These are phyloP conservation scores for Prinsepia uniflora DNA, from an alignment of 306 rosid genomes.

Conservation along the genomic window DNA sequence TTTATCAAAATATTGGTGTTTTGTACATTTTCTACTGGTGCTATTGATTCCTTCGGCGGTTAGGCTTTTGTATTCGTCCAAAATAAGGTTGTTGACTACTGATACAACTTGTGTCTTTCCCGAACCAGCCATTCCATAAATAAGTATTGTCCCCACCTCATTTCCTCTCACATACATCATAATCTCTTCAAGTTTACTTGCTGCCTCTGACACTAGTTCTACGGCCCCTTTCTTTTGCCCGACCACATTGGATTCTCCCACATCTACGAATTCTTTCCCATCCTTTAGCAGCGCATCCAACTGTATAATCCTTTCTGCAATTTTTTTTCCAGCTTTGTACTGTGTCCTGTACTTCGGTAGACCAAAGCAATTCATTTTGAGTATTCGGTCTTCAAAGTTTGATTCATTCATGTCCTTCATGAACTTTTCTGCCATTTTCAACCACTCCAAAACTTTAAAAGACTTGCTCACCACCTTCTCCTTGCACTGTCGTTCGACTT, in stretches of 20 bases:
- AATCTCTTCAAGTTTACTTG: background rate
- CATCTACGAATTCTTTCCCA: background rate
- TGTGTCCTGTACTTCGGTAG: background rate
- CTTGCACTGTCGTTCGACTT: background rate
- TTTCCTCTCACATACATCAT: background rate
- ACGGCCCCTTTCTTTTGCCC: background rate
- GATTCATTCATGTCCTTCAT: background rate
- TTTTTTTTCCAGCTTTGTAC: background rate
- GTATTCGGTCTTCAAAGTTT: background rate
- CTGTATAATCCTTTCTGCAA: background rate
- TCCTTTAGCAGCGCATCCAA: background rate
- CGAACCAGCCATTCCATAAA: background rate
- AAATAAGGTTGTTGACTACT: background rate
- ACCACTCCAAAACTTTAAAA: background rate
- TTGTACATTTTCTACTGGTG: too few species aligned
- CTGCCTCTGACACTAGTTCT: background rate
- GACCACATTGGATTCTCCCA: background rate
- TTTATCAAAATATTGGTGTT: background rate
- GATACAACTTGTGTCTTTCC: constrained; percentile 1
- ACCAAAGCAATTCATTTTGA: background rate
- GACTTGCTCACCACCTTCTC: background rate
- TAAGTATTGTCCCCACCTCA: background rate
- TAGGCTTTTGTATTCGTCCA: background rate
- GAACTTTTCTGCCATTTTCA: accelerated
- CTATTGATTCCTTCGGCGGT: accelerated